These are phyloP conservation scores for Coriaria nepalensis DNA, from an alignment of 306 rosid genomes.

Conservation along the genomic window DNA sequence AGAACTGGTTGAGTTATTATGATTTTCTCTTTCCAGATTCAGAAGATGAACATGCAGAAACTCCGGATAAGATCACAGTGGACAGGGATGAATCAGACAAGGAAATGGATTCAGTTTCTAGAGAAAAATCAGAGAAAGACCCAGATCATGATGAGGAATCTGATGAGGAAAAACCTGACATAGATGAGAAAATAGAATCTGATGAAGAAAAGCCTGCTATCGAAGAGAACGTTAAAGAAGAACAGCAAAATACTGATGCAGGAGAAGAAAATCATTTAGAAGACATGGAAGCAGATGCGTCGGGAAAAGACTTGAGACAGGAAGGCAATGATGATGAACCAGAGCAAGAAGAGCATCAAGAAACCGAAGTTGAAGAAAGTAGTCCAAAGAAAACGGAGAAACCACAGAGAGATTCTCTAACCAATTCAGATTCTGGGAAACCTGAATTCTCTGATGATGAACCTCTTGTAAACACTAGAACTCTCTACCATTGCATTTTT, in stretches of 20 bases:
- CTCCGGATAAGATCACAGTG: slow-evolving; percentile 19
- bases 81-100: slow-evolving; percentile 34
- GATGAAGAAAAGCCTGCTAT: slow-evolving; percentile 16
- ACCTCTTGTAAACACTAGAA: slow-evolving; percentile 54
- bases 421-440: slow-evolving; percentile 16
- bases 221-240: slow-evolving; percentile 21
- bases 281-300: slow-evolving; percentile 37
- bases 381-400: slow-evolving; percentile 25
- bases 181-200: not conserved
- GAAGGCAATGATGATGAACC: slow-evolving; percentile 27
- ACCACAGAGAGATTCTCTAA: slow-evolving; percentile 18
- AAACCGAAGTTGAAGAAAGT: slow-evolving; percentile 18
- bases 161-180: slow-evolving; percentile 37
- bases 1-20: no score
- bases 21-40: slow-evolving; percentile 29
- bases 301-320: slow-evolving; percentile 34
- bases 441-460: slow-evolving; percentile 69
- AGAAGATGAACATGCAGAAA: slow-evolving; percentile 43
- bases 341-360: slow-evolving; percentile 34
- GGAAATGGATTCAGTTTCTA: slow-evolving; percentile 36
- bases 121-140: slow-evolving; percentile 23
- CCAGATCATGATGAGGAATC: slow-evolving; percentile 29
- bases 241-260: slow-evolving; percentile 24
- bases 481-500: slow-evolving; percentile 14
- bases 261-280: slow-evolving; percentile 31